These are phyloP conservation scores for Didymella pinodella DNA, from an alignment of 2,329 filamentous ascomycete genomes.

Conservation along the genomic window DNA sequence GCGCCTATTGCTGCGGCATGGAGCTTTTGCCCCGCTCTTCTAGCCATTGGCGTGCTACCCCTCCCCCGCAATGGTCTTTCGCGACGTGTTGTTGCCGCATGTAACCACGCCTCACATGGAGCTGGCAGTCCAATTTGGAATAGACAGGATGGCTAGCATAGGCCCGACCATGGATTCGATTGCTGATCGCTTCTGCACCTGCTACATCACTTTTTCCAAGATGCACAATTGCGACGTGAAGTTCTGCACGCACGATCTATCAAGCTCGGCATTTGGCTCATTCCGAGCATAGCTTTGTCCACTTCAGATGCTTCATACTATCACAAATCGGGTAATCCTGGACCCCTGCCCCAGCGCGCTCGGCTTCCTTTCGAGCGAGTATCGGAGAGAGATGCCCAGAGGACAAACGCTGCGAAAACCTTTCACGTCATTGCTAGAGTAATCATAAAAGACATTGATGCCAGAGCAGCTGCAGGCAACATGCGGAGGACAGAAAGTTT, in stretches of 20 bases:
- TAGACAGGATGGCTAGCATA: slow-evolving; percentile 15
- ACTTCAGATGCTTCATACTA: slow-evolving; percentile 33
- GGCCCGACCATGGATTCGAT: slow-evolving; percentile 12
- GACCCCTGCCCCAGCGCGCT: slow-evolving; percentile 25
- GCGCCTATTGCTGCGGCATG: slow-evolving; percentile 33
- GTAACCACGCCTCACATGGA: slow-evolving; percentile 25
- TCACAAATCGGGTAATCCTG: slow-evolving; percentile 31
- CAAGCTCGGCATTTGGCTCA: slow-evolving; percentile 18
- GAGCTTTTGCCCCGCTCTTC: slow-evolving; percentile 40
- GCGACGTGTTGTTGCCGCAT: slow-evolving; percentile 23
- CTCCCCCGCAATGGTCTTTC: slow-evolving; percentile 42
- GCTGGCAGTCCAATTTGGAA: slow-evolving; percentile 27
- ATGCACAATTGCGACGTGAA: slow-evolving; percentile 3
- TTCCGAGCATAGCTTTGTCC: slow-evolving; percentile 21
- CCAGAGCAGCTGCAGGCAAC: not conserved
- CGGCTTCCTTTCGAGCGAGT: slow-evolving; percentile 51
- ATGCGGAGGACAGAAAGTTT: slow-evolving; percentile 4
- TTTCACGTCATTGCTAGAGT: slow-evolving; percentile 1
- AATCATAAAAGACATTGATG: slow-evolving; percentile 1
- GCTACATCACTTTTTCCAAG: not conserved
- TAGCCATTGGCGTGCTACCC: slow-evolving; percentile 42
- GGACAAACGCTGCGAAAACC: not conserved
- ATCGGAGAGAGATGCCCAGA: slow-evolving; percentile 22
- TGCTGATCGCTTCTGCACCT: slow-evolving; percentile 2
- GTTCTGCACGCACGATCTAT: slow-evolving; percentile 4